Conservation (phyloP, 2,329 filamentous ascomycete genomes). For the Colletotrichum trifolii region DNA sequence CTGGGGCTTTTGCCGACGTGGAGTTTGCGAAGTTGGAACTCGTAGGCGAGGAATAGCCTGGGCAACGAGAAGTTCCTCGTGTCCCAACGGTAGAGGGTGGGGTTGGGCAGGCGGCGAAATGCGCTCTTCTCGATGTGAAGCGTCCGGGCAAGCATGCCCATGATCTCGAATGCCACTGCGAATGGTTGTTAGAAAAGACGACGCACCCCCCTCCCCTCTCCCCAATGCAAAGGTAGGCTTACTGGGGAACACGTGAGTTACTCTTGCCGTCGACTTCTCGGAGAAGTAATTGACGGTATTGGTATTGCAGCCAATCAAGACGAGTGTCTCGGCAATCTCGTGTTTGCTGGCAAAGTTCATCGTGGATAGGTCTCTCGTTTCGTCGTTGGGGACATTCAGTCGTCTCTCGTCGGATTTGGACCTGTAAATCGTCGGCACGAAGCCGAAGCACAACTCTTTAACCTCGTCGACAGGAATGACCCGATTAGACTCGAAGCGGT, state of each 20-base stretch:
- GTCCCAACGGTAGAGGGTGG: constrained; percentile 65
- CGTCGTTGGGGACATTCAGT: constrained; percentile 51
- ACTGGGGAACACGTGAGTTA: constrained; percentile 63
- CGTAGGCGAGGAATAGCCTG: constrained; percentile 54
- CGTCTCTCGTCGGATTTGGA: constrained; percentile 52
- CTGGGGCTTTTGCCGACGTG: not conserved
- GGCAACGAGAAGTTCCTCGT: constrained; percentile 58
- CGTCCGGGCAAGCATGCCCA: constrained; percentile 66
- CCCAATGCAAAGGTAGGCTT: constrained; percentile 34
- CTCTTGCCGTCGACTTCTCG: constrained; percentile 48
- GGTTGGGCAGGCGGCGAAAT: constrained; percentile 68
- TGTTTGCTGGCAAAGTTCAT: constrained; percentile 60
- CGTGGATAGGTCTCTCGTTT: constrained; percentile 53
- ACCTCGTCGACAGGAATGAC: constrained; percentile 64
- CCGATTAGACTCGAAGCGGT: constrained; percentile 59
- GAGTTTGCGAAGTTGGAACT: constrained; percentile 41
- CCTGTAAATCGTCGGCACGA: constrained; percentile 65
- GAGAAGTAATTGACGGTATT: constrained; percentile 60
- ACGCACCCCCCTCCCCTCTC: too few species aligned
- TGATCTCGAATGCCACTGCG: constrained; percentile 67
- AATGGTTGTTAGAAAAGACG: too few species aligned
- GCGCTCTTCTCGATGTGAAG: constrained; percentile 61
- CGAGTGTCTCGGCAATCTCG: constrained; percentile 64
- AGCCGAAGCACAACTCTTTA: constrained; percentile 67
- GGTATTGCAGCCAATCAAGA: constrained; percentile 64